Percentiles rank a stretch among this genome's conserved stretches.
phyloP scores from a whole-genome alignment of 768 basidiomycete species.

The Tulasnella sp. region DNA sequence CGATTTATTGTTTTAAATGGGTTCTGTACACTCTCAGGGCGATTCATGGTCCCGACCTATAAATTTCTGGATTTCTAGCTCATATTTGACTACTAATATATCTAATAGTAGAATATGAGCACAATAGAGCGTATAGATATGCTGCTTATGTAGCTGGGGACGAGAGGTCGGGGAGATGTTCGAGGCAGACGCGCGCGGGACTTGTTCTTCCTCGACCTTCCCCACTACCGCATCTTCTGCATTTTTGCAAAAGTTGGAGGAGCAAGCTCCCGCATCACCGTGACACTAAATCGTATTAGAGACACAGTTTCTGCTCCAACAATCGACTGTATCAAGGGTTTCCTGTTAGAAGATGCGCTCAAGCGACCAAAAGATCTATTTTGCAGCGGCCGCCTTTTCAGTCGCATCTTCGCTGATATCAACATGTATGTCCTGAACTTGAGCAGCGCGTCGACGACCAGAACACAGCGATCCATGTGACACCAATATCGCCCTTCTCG shows the following conservation, averaged over 20 bases:
- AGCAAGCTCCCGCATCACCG: constrained; percentile 23
- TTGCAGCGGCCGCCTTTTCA: constrained; percentile 17
- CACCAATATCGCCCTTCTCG: constrained; percentile 20
- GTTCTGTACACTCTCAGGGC: too few species aligned
- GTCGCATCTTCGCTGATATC: constrained; percentile 27
- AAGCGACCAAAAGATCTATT: constrained; percentile 20
- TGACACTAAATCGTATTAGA: constrained; percentile 23
- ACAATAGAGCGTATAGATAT: too few species aligned
- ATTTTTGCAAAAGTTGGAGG: constrained; percentile 26
- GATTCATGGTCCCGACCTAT: too few species aligned
- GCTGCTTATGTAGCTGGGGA: too few species aligned
- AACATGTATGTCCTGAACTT: constrained; percentile 26
- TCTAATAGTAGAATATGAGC: too few species aligned
- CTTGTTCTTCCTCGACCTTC: too few species aligned
- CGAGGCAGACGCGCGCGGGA: too few species aligned
- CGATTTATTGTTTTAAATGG: too few species aligned
- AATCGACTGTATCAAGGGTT: constrained; percentile 23
- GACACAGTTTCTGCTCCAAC: constrained; percentile 22
- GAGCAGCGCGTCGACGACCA: constrained; percentile 24
- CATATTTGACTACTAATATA: too few species aligned
- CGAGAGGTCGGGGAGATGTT: too few species aligned
- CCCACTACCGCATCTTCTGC: constrained; percentile 22
- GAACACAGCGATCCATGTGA: constrained; percentile 25
- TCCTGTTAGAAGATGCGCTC: constrained; percentile 22
- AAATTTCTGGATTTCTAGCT: too few species aligned